phyloP scores from a whole-genome alignment of 2,329 filamentous ascomycete genomes.

The Diaporthe sp. region DNA sequence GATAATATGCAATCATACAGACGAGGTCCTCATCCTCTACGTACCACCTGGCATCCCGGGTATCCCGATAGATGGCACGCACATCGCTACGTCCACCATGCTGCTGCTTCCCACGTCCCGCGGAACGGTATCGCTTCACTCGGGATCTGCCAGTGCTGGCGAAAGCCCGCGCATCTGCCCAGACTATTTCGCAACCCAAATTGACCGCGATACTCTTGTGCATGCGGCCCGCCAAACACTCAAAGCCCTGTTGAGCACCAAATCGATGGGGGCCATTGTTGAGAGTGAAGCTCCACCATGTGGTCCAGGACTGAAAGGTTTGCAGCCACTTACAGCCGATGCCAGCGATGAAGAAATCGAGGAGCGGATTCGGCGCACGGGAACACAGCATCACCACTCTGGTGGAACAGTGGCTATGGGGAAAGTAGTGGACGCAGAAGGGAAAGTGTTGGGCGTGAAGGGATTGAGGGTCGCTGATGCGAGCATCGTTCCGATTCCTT shows the following conservation, averaged over 20 bases:
- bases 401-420: conserved; percentile 31
- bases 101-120: conserved; percentile 28
- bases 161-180: conserved; percentile 15
- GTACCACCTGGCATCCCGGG: conserved; percentile 21
- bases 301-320: neutral
- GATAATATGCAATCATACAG: neutral
- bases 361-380: conserved; percentile 45
- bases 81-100: conserved; percentile 31
- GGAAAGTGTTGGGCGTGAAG: conserved; percentile 41
- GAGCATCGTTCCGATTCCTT: conserved; percentile 42
- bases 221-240: conserved; percentile 30
- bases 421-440: conserved; percentile 24
- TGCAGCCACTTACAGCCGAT: conserved; percentile 27
- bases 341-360: conserved; percentile 45
- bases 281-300: conserved; percentile 21
- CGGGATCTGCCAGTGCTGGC: neutral
- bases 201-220: conserved; percentile 28
- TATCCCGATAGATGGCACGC: conserved; percentile 29
- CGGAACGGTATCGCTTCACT: conserved; percentile 19
- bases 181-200: conserved; percentile 12
- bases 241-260: conserved; percentile 19
- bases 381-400: conserved; percentile 39
- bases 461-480: conserved; percentile 44
- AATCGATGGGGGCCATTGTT: conserved; percentile 8
- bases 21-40: conserved; percentile 26